These are phyloP conservation scores for Schizothecium vesticola DNA, from an alignment of 495 filamentous ascomycete genomes.

Conservation along the genomic window DNA sequence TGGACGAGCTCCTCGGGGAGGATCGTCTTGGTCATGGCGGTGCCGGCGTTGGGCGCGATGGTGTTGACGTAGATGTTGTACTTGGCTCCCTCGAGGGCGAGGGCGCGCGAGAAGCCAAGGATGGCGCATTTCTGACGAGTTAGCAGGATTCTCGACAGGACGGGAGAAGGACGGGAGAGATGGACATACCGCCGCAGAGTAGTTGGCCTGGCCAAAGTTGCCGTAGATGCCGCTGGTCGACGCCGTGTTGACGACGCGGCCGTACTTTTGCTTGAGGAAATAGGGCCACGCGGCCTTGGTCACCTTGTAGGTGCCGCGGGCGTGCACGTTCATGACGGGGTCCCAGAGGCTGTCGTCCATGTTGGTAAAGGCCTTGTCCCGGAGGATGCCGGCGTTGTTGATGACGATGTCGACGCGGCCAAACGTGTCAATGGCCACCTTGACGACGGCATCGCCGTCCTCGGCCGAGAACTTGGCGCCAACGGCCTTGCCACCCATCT, in stretches of 20 bases:
- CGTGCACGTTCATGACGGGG: slow-evolving; percentile 85
- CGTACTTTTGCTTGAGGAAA: slow-evolving; percentile 98
- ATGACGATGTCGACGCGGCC: slow-evolving; percentile 91
- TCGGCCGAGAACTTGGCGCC: slow-evolving; percentile 92
- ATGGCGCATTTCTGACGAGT: slow-evolving; percentile 74
- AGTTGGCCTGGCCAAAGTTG: slow-evolving; percentile 98
- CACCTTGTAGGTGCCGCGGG: slow-evolving; percentile 92
- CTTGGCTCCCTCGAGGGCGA: slow-evolving; percentile 90
- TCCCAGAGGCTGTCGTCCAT: slow-evolving; percentile 96
- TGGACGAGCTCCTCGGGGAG: slow-evolving; percentile 97
- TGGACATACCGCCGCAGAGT: slow-evolving; percentile 75
- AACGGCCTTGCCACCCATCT: slow-evolving; percentile 83
- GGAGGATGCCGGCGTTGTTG: slow-evolving; percentile 96
- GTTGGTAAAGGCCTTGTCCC: slow-evolving; percentile 96
- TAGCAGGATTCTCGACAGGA: slow-evolving; percentile 13
- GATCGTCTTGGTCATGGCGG: slow-evolving; percentile 90
- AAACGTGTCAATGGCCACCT: slow-evolving; percentile 87
- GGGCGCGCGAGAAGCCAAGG: slow-evolving; percentile 85
- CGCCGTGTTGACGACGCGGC: slow-evolving; percentile 92
- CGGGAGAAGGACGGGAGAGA: not conserved
- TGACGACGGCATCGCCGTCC: slow-evolving; percentile 88
- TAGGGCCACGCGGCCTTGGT: slow-evolving; percentile 98
- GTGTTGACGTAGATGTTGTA: slow-evolving; percentile 99
- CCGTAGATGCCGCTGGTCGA: slow-evolving; percentile 97
- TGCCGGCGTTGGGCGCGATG: slow-evolving; percentile 95